These are phyloP conservation scores for Monosporozyma yasuniensis DNA, from an alignment of 805 yeast genomes.

Conservation along the genomic window DNA sequence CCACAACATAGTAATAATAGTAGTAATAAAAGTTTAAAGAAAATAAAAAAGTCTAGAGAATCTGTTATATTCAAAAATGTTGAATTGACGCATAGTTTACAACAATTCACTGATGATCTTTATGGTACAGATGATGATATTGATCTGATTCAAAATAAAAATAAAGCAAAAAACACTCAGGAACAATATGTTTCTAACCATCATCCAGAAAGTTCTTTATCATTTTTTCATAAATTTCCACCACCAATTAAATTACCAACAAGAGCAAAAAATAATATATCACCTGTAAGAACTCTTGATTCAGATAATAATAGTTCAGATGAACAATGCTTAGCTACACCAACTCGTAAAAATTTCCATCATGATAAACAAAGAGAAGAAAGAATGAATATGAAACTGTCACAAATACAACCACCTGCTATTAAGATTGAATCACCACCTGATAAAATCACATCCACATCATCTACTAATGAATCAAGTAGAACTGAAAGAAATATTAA, in stretches of 20 bases:
- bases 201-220: slow-evolving; percentile 2
- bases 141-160: not conserved
- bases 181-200: slow-evolving; percentile 1
- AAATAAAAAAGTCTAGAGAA: slow-evolving; percentile 23
- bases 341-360: slow-evolving; percentile 17
- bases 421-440: slow-evolving; percentile 2
- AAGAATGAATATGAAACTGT: not conserved
- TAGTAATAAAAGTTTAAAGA: slow-evolving; percentile 13
- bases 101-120: slow-evolving; percentile 30
- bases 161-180: not conserved
- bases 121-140: slow-evolving; percentile 20
- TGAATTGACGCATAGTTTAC: slow-evolving; percentile 26
- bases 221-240: slow-evolving; percentile 9
- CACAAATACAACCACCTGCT: not conserved
- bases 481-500: slow-evolving; percentile 14
- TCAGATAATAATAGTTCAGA: slow-evolving; percentile 1
- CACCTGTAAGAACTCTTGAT: slow-evolving; percentile 1
- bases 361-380: slow-evolving; percentile 5
- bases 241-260: slow-evolving; percentile 4
- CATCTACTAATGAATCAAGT: not conserved
- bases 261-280: not conserved
- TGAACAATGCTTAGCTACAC: slow-evolving; percentile 12
- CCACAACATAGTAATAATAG: slow-evolving; percentile 1
- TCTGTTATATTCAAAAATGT: slow-evolving; percentile 23
- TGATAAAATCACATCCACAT: not conserved